Percentiles rank a stretch among this genome's conserved stretches.
phyloP scores from a whole-genome alignment of 768 basidiomycete genomes.

The Lactarius pseudohatsudake region DNA sequence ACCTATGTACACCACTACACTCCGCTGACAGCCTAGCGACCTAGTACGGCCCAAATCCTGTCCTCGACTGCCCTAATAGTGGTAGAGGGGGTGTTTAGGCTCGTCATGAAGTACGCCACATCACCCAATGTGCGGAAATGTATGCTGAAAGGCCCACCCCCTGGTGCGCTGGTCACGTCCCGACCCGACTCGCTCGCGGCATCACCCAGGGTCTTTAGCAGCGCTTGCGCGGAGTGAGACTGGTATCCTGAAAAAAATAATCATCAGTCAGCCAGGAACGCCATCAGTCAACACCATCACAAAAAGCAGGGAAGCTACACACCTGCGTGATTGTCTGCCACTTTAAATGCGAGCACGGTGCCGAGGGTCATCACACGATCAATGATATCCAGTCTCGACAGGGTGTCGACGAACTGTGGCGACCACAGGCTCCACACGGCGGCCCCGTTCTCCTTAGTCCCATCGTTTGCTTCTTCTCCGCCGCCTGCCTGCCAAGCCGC shows the following conservation, averaged over 20 bases:
- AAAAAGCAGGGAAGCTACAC: slow-evolving; percentile 28
- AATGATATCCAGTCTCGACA: slow-evolving; percentile 60
- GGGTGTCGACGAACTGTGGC: slow-evolving; percentile 58
- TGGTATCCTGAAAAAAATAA: slow-evolving; percentile 43
- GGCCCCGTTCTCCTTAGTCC: slow-evolving; percentile 19
- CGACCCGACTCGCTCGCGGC: slow-evolving; percentile 32
- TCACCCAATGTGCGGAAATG: slow-evolving; percentile 90
- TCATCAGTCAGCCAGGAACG: background rate
- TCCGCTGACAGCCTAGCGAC: background rate
- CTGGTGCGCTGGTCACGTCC: slow-evolving; percentile 43
- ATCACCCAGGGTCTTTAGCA: slow-evolving; percentile 53
- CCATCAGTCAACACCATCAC: background rate
- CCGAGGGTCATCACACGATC: slow-evolving; percentile 85
- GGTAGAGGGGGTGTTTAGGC: slow-evolving; percentile 64
- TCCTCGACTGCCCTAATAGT: slow-evolving; percentile 62
- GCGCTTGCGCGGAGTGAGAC: slow-evolving; percentile 60
- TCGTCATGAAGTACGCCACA: slow-evolving; percentile 91
- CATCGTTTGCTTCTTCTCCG: slow-evolving; percentile 10
- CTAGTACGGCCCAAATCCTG: slow-evolving; percentile 50
- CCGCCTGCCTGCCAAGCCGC: slow-evolving; percentile 50
- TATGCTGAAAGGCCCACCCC: slow-evolving; percentile 61
- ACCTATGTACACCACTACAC: background rate
- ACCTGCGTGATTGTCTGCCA: slow-evolving; percentile 61
- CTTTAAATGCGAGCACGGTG: slow-evolving; percentile 76
- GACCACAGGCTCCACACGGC: slow-evolving; percentile 89